Base-by-base conservation (phyloP, 768 basidiomycete genomes). In the Serendipita sp. region DNA sequence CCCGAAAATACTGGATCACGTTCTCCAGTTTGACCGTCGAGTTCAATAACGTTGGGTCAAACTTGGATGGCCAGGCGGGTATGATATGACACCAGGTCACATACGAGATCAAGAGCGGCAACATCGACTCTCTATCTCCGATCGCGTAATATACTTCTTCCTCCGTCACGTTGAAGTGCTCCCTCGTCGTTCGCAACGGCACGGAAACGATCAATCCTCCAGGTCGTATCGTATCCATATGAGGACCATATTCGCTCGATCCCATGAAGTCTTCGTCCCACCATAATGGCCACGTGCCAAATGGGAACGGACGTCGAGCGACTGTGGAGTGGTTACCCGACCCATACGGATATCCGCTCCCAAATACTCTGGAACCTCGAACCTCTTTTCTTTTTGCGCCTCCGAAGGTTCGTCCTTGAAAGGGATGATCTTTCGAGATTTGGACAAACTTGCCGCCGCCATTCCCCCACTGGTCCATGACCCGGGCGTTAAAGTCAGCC, bases 1-100 rank as follows among this genome's bases (percentile, higher is more conserved):
- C 66, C n/a, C 66, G 66, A 47, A 65, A 67, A 56, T 67, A 67
- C 60, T 66, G 65, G 36, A 67, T 36, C 3, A 58, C 65, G 15
- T 65, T 44, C 35, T 65, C 56, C 1, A 60, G 23, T 35, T 60
- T 60, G 5, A 16, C 56, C 11, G 56, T 54, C 52, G 52, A 23
- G 23, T 23, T 23, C 13, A 1, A 41, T 7, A 5, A 7, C 38
- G 38, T 7, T n/a, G 56, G 56, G 2, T 60, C 3, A 28, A 60
- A 60, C 16, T 36, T 23, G 18, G n/a, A 11, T 4, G 56, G 56
- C 56, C 56, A 60, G 16, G 56, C 56, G 16, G 34, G 56, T 23
- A n/a, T 2, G 16, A n/a, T 2, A 35, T 60, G 56, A 38, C 56
- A 60, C 35, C 28, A 16, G n/a, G 56, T 60, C 5, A 60, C 56